Evolutionary conservation across 2,329 filamentous ascomycete species (phyloP).

Genomic region (Ophiostoma sp.): DNA sequence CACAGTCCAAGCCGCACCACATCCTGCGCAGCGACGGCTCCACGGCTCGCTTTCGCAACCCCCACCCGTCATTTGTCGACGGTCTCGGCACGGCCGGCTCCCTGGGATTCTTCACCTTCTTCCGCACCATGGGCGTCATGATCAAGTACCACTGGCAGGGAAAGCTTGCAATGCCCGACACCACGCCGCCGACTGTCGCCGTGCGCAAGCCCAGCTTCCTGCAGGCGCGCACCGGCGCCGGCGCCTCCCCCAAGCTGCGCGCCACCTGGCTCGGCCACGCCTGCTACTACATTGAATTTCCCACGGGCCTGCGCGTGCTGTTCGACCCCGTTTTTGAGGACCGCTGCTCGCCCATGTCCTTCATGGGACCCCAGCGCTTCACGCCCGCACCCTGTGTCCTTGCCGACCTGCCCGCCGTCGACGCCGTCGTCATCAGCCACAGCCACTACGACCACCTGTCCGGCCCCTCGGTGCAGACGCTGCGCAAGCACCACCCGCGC

Average conservation of each 20-base stretch:
- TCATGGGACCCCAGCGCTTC: constrained; percentile 68
- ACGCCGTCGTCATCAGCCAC: constrained; percentile 77
- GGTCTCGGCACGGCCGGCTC: constrained; percentile 24
- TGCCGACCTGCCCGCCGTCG: constrained; percentile 69
- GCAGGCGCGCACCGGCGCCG: constrained; percentile 41
- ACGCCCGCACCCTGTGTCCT: constrained; percentile 72
- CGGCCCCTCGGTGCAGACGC: constrained; percentile 64
- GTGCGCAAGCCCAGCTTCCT: constrained; percentile 65
- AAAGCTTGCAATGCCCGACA: constrained; percentile 49
- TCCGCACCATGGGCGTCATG: constrained; percentile 33
- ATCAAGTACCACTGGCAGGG: constrained; percentile 34
- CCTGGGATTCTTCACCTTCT: constrained; percentile 9
- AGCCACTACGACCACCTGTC: constrained; percentile 93
- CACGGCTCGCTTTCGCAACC: constrained; percentile 45
- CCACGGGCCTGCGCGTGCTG: constrained; percentile 75
- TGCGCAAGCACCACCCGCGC: constrained; percentile 65
- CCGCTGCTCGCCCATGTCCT: constrained; percentile 70
- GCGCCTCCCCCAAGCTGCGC: constrained; percentile 46
- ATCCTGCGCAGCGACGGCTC: constrained; percentile 39
- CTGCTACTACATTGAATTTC: constrained; percentile 89
- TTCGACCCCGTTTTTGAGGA: constrained; percentile 93
- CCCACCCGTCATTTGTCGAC: constrained; percentile 43
- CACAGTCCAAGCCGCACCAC: constrained; percentile 45
- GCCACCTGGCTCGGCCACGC: constrained; percentile 95
- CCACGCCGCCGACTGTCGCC: constrained; percentile 59